A percentile compares a stretch with the other conserved stretches of the same genome.
These are phyloP conservation scores for Aspergillaceae sp. DNA, from an alignment of 2,329 filamentous ascomycete species.

Conservation along the genomic window DNA sequence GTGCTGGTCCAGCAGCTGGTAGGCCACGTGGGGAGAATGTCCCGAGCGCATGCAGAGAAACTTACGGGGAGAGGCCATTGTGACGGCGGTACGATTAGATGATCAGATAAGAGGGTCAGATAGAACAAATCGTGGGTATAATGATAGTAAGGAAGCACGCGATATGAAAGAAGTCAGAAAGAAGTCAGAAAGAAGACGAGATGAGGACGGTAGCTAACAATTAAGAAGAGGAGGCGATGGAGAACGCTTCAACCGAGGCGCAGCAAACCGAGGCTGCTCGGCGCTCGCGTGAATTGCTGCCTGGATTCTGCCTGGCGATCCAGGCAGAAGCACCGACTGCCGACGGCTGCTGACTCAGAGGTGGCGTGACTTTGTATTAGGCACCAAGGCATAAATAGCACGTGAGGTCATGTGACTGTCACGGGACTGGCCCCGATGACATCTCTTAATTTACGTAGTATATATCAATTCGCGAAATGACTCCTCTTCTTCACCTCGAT, in stretches of 20 bases:
- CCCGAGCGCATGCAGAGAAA: slow-evolving; percentile 16
- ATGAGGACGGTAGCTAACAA: no score
- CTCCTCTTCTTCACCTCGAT: background rate
- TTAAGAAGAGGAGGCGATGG: background rate
- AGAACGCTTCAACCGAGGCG: background rate
- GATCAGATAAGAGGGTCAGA: background rate
- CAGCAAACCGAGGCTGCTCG: background rate
- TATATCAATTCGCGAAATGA: no score
- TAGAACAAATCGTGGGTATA: background rate
- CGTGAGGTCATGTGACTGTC: no score
- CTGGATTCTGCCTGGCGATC: background rate
- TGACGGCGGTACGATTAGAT: slow-evolving; percentile 2
- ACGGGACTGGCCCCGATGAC: no score
- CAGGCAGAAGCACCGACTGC: background rate
- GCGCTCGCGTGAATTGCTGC: background rate
- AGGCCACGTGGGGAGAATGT: slow-evolving; percentile 2
- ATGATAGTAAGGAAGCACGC: background rate
- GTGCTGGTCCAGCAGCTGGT: slow-evolving; percentile 1
- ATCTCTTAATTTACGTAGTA: no score
- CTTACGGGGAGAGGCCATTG: slow-evolving; percentile 76
- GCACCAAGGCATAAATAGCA: no score
- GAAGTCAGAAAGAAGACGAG: background rate
- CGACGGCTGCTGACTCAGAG: no score
- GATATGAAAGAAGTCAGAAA: background rate
- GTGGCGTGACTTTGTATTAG: no score